Conservation (phyloP, 2,329 filamentous ascomycete species). For the Aspergillus phoenicis region DNA sequence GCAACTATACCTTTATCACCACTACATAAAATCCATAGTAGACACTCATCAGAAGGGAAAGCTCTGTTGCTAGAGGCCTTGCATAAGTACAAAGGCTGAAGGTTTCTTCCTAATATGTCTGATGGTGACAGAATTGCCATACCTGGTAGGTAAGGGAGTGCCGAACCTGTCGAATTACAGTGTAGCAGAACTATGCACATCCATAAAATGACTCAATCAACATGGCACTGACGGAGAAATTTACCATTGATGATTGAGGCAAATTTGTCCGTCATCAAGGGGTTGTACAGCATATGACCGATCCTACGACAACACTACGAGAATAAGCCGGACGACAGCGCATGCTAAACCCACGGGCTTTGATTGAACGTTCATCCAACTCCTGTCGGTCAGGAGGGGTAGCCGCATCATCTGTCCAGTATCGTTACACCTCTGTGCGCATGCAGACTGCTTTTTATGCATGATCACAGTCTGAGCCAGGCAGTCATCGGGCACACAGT, state of each 20-base stretch:
- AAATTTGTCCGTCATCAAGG: neutral
- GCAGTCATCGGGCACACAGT: neutral
- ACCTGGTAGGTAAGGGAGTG: neutral
- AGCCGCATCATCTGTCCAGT: neutral
- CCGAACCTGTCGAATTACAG: neutral
- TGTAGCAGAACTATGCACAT: neutral
- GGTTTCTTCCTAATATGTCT: rapidly evolving
- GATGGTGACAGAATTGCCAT: neutral
- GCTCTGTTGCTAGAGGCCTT: neutral
- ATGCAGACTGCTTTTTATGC: neutral
- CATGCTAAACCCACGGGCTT: neutral
- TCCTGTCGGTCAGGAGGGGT: neutral
- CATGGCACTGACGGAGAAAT: neutral
- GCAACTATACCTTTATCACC: too few relatives aligned
- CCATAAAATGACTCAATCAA: neutral
- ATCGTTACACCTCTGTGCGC: neutral
- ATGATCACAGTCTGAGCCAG: neutral
- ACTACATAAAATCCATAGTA: too few relatives aligned
- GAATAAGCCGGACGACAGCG: neutral
- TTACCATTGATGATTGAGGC: neutral
- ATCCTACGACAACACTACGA: neutral
- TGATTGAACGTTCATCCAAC: neutral
- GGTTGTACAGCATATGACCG: neutral
- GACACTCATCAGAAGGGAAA: neutral
- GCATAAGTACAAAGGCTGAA: neutral